Evolutionary conservation across 2,329 filamentous ascomycete species (phyloP).

Genomic region (Sporothrix dimorphospora): DNA sequence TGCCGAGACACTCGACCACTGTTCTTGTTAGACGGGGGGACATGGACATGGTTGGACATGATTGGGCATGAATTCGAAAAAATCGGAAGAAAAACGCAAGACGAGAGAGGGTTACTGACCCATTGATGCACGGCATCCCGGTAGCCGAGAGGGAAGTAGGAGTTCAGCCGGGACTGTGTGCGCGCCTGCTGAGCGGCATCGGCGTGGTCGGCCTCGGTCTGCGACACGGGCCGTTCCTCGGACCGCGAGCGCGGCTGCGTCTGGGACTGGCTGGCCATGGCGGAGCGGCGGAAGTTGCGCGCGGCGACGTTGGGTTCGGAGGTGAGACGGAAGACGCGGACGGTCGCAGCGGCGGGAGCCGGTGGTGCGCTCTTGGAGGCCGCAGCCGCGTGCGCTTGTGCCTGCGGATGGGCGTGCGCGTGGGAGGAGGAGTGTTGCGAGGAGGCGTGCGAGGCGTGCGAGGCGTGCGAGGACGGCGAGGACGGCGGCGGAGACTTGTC

Average conservation of each 20-base stretch:
- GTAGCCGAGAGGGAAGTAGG: conserved; percentile 83
- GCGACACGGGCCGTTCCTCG: conserved; percentile 25
- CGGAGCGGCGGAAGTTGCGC: conserved; percentile 1
- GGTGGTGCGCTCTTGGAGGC: neutral
- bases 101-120: conserved; percentile 54
- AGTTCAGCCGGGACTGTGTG: conserved; percentile 51
- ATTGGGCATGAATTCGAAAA: no score
- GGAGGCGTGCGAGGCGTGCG: neutral
- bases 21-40: conserved; percentile 33
- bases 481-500: conserved; percentile 28
- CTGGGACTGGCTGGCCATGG: conserved; percentile 23
- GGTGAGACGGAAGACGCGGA: conserved; percentile 31
- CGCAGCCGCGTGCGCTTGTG: neutral
- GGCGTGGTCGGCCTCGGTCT: conserved; percentile 26
- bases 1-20: conserved; percentile 88
- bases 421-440: neutral
- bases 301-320: conserved; percentile 29
- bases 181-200: conserved; percentile 27
- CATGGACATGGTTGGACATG: no score
- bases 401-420: neutral
- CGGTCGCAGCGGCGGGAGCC: conserved; percentile 10
- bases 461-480: neutral
- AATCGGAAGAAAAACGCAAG: conserved; percentile 3
- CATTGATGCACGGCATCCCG: conserved; percentile 92
- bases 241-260: conserved; percentile 25